These are phyloP conservation scores for Paxillus rubicundulus DNA, from an alignment of 768 basidiomycete species.

Conservation along the genomic window DNA sequence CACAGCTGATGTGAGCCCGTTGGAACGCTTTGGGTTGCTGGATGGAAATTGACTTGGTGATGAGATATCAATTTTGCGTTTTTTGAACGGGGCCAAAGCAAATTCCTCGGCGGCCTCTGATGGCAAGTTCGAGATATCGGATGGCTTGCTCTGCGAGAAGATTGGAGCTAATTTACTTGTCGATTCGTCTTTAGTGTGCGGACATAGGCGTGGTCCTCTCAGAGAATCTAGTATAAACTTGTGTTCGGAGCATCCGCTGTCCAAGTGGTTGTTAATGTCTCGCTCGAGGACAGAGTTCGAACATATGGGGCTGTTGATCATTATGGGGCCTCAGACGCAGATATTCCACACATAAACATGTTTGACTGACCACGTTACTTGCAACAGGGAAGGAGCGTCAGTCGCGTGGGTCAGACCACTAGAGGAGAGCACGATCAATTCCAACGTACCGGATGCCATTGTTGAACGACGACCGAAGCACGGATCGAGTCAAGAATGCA, in stretches of 20 bases:
- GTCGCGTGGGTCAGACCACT: not conserved
- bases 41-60: conserved; percentile 11
- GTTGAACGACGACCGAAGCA: no score
- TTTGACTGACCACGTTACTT: conserved; percentile 27
- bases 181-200: conserved; percentile 11
- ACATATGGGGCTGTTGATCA: conserved; percentile 47
- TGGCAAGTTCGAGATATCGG: conserved; percentile 1
- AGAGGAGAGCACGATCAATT: not conserved
- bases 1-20: conserved; percentile 21
- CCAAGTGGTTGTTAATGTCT: conserved; percentile 52
- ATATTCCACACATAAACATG: not conserved
- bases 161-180: conserved; percentile 41
- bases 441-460: conserved; percentile 19
- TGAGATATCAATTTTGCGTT: conserved; percentile 25
- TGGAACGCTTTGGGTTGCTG: conserved; percentile 17
- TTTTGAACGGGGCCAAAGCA: conserved; percentile 26
- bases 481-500: not conserved
- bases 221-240: conserved; percentile 10
- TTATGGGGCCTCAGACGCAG: not conserved
- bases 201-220: not conserved
- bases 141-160: conserved; percentile 30
- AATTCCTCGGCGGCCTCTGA: conserved; percentile 10
- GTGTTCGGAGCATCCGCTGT: conserved; percentile 40
- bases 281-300: conserved; percentile 38
- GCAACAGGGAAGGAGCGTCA: not conserved